Base-by-base conservation (phyloP, 1,284 basidiomycete species). In the Vanrija humicola region DNA sequence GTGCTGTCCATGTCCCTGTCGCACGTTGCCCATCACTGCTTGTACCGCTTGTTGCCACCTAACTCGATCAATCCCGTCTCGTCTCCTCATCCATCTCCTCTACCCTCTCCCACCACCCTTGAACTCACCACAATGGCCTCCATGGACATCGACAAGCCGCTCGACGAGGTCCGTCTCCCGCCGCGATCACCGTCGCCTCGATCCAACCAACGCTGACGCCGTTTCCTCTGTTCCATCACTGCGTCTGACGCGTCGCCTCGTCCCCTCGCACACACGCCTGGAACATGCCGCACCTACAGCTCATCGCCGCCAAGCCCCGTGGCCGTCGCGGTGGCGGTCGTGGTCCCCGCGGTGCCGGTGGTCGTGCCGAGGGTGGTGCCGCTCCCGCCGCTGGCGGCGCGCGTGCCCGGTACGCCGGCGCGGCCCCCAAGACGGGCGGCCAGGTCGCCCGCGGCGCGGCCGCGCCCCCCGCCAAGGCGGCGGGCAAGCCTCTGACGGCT, bases 81-180 rank as follows among this genome's bases (percentile, higher is more conserved):
- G 21, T 23, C 10, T 38, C 18, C 34, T 34, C 34, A 8, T 34
- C 34, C 34, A 10, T 34, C 34, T 46, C 34, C 14, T 38, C 51
- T n/a, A 23, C 21, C 40, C 49, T 28, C 46, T 43, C 49, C 21
- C 21, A 50, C 44, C 56, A 47, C 38, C 51, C 43, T 21, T 25
- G 48, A 49, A 43, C 42, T 42, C 40, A 68, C 51, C 55, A 57
- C 44, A 43, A 74, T 73, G 73, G 59, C 72, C 26, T 58, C 68
- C 62, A 79, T 79, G 77, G 78, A 77, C 65, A 74, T 79, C 65
- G 90, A 94, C 81, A 88, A 89, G 80, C 83, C 88, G 69, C 89
- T 95, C 67, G 91, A 94, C 77, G 88, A 93, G 68, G 90, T 95
- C 58, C 51, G 85, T 70, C 46, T 34, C 34, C 2, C 46, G 62